A percentile compares a stretch with the other conserved stretches of the same genome.
phyloP scores from a whole-genome alignment of 805 yeast genomes.

The Lachancea meyersii region DNA sequence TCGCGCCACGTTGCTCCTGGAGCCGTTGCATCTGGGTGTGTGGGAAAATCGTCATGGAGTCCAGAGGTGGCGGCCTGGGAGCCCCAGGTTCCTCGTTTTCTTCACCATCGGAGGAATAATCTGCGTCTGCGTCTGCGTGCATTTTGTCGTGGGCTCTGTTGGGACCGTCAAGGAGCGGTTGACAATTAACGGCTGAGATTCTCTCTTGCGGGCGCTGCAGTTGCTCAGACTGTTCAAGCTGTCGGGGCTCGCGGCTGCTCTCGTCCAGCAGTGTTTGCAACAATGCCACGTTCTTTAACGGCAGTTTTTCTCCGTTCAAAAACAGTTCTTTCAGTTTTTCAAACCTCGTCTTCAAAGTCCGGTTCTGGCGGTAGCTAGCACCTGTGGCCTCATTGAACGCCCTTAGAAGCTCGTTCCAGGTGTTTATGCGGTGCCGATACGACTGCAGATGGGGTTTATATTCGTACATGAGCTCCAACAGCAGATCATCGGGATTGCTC shows the following conservation, averaged over 20 bases:
- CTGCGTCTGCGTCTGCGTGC: background rate
- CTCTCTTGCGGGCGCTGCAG: background rate
- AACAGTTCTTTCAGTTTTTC: constrained; percentile 20
- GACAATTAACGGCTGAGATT: no score
- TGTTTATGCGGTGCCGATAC: constrained; percentile 20
- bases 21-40: constrained; percentile 12
- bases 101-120: background rate
- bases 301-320: constrained; percentile 10
- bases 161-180: no score
- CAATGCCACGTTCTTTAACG: constrained; percentile 12
- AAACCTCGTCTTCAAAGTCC: constrained; percentile 28
- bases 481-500: constrained; percentile 16
- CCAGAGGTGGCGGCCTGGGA: constrained; percentile 9
- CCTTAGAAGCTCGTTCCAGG: constrained; percentile 25
- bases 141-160: no score
- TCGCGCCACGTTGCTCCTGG: constrained; percentile 2
- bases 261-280: constrained; percentile 10
- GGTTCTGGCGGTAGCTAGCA: constrained; percentile 23
- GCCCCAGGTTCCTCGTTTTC: background rate
- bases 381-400: constrained; percentile 24
- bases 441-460: constrained; percentile 28
- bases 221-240: background rate
- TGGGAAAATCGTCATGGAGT: constrained; percentile 12
- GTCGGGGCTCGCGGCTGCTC: background rate
- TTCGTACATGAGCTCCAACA: constrained; percentile 20